Conservation (phyloP, 78 protist genomes). For the Acrasis kona region DNA sequence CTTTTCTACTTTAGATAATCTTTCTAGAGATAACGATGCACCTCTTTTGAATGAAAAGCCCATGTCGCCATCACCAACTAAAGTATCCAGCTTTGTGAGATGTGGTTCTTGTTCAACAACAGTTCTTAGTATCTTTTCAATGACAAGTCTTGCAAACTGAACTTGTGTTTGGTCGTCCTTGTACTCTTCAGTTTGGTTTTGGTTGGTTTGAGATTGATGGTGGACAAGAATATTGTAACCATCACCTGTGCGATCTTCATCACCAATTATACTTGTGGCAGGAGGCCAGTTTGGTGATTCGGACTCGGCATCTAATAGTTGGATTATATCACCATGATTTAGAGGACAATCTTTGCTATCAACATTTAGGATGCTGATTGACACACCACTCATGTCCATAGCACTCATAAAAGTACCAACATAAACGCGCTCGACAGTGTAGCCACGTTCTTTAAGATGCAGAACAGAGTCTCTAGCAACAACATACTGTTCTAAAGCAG, state of each 20-base stretch:
- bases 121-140: background rate
- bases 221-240: background rate
- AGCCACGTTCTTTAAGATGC: background rate
- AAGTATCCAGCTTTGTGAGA: background rate
- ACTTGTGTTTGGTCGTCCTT: background rate
- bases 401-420: slow-evolving; percentile 7
- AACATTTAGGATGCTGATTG: background rate
- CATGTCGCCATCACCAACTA: slow-evolving; percentile 25
- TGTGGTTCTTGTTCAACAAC: background rate
- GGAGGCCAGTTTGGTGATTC: slow-evolving; percentile 10
- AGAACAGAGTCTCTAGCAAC: background rate
- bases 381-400: slow-evolving; percentile 23
- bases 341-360: background rate
- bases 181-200: background rate
- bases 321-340: background rate
- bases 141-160: background rate
- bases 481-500: slow-evolving; percentile 3
- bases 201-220: background rate
- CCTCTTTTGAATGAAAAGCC: background rate
- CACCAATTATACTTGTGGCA: background rate
- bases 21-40: background rate
- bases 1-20: background rate
- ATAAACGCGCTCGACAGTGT: background rate
- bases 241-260: background rate
- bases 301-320: background rate